phyloP scores from a whole-genome alignment of 2,329 filamentous ascomycete genomes.

The Sporothrix pseudoabietina region DNA sequence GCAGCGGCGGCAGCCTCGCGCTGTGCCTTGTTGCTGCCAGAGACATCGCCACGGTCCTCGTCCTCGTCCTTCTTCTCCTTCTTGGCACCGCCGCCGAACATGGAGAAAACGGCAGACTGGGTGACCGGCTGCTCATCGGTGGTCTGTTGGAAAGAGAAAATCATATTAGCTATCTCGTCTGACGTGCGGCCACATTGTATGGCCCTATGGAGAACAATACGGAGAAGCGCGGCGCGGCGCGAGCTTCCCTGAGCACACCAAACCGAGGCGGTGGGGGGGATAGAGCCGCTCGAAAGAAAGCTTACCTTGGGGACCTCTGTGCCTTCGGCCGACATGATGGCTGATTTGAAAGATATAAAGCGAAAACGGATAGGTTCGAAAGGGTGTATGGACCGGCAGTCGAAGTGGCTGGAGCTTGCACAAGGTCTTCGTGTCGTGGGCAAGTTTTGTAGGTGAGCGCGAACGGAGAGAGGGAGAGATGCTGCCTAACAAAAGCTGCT shows the following conservation, averaged over 20 bases:
- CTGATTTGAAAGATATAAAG: neutral
- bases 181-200: neutral
- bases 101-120: conserved; percentile 80
- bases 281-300: neutral
- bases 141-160: conserved; percentile 27
- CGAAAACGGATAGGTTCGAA: neutral
- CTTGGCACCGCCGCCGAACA: conserved; percentile 97
- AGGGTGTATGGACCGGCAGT: neutral
- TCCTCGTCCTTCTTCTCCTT: conserved; percentile 90
- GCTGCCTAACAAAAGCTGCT: conserved; percentile 17
- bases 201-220: neutral
- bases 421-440: neutral
- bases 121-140: conserved; percentile 50
- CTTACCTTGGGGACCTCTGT: conserved; percentile 36
- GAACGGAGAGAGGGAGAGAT: neutral
- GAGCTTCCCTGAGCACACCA: neutral
- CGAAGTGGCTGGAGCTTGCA: conserved; percentile 9
- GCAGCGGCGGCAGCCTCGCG: conserved; percentile 63
- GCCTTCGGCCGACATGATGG: conserved; percentile 43
- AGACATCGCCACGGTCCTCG: conserved; percentile 81
- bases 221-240: neutral
- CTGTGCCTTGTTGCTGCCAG: conserved; percentile 83
- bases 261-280: neutral
- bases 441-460: neutral
- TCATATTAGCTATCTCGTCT: neutral